phyloP scores from a whole-genome alignment of 2,329 filamentous ascomycete genomes.

The Pseudogymnoascus sp. region DNA sequence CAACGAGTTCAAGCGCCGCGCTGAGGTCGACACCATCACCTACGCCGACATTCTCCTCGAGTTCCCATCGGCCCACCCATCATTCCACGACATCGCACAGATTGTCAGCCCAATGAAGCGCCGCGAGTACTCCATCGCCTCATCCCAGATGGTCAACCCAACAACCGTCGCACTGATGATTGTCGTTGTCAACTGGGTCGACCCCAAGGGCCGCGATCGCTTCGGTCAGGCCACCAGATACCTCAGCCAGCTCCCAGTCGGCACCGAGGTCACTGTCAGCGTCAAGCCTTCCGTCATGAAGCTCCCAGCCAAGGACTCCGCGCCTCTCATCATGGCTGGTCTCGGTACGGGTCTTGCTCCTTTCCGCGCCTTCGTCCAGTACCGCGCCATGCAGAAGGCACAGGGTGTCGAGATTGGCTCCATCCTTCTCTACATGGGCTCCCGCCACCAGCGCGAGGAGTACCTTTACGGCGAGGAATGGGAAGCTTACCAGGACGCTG shows the following conservation, averaged over 20 bases:
- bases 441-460: constrained; percentile 94
- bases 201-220: constrained; percentile 76
- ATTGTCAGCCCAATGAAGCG: constrained; percentile 91
- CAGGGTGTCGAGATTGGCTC: constrained; percentile 91
- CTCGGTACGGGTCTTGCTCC: constrained; percentile 95
- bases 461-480: constrained; percentile 99
- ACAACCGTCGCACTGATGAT: constrained; percentile 90
- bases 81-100: constrained; percentile 78
- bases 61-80: constrained; percentile 80
- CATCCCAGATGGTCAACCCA: constrained; percentile 88
- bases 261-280: constrained; percentile 75
- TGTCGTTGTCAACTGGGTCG: constrained; percentile 93
- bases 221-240: constrained; percentile 92
- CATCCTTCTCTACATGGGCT: constrained; percentile 92
- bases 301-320: constrained; percentile 76
- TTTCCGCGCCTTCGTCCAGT: constrained; percentile 98
- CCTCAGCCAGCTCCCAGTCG: constrained; percentile 66
- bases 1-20: constrained; percentile 83
- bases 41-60: constrained; percentile 86
- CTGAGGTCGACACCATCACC: constrained; percentile 84
- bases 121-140: constrained; percentile 97
- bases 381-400: constrained; percentile 96
- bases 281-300: constrained; percentile 99
- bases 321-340: constrained; percentile 97
- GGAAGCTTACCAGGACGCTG: constrained; percentile 94